Percentiles rank a stretch among this genome's conserved stretches.
These are phyloP conservation scores for Citrus cavaleriei DNA, from an alignment of 345 rosid species.

Conservation along the genomic window DNA sequence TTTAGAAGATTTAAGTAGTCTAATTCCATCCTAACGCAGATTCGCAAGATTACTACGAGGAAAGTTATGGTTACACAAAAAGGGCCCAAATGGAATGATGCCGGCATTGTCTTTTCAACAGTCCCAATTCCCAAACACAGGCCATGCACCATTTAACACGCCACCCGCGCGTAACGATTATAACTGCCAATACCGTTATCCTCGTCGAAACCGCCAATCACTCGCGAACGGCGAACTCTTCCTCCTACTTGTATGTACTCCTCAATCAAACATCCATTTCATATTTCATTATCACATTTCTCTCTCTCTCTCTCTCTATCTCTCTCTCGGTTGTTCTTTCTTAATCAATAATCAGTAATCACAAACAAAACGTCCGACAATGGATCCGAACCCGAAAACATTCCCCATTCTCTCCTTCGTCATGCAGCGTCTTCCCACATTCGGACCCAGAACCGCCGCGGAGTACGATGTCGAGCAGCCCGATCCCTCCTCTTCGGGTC, in stretches of 20 bases:
- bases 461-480: slow-evolving; percentile 33
- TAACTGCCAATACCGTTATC: neutral
- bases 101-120: neutral
- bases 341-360: too few relatives aligned
- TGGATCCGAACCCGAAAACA: slow-evolving; percentile 72
- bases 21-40: too few relatives aligned
- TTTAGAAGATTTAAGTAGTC: too few relatives aligned
- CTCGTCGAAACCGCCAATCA: neutral
- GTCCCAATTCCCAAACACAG: neutral
- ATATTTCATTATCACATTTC: neutral
- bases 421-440: slow-evolving; percentile 65
- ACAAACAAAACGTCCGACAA: neutral
- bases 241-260: too few relatives aligned
- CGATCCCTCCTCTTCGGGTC: slow-evolving; percentile 28
- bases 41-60: too few relatives aligned
- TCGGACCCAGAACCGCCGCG: slow-evolving; percentile 35
- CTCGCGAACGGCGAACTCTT: neutral
- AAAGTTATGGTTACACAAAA: too few relatives aligned
- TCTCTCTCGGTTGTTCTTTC: too few relatives aligned
- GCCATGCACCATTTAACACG: neutral
- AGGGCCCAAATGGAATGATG: neutral
- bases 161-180: neutral
- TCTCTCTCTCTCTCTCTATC: neutral
- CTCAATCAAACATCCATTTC: neutral
- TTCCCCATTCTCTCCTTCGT: slow-evolving; percentile 90